Evolutionary conservation across 2,329 filamentous ascomycete genomes (phyloP), one percentile per base, ranked within the genome.

Genomic region (Fusarium floridanum): DNA sequence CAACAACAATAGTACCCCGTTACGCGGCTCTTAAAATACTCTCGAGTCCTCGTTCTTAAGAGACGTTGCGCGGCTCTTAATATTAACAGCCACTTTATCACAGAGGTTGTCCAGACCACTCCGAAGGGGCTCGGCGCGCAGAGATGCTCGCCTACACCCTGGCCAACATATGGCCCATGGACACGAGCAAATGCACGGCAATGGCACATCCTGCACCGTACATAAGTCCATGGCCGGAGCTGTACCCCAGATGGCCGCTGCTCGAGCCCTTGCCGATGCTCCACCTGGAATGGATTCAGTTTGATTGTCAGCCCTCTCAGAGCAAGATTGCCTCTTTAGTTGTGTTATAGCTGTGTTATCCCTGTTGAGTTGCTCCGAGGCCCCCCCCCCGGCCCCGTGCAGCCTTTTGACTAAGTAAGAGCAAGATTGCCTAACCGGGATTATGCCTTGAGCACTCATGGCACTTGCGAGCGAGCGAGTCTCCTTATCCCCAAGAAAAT

Each of bases 171-270:
- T 50, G 24, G 32, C 24, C 56, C 56, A 55, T 53, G 56, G 43
- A 61, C 43, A 55, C 43, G 43, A 61, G 41, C 43, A 37, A 63
- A 71, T 76, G 74, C 72, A 75, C 66, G 67, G 57, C 68, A 72
- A 72, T 69, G 61, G 62, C 74, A 69, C 71, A 57, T 72, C 63
- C 56, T 72, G 66, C 70, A 70, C 32, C 41, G 41, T 57, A 48
- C 63, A 68, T 36, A 57, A 68, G 55, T 45, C 61, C 64, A 55
- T 64, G 27, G 50, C 76, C 67, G 67, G 53, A 64, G 68, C 73
- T 78, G 76, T 64, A 78, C 76, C 76, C 76, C 76, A 71, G 76
- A 78, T 72, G 72, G 57, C 72, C 59, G 64, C 59, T 70, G 53
- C 60, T 70, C 50, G 43, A 22, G 39, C 59, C 75, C 62, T 65